A percentile compares a stretch with the other conserved stretches of the same genome.
Evolutionary conservation across 2,329 filamentous ascomycete genomes (phyloP).

Genomic region (Talaromyces funiculosus): DNA sequence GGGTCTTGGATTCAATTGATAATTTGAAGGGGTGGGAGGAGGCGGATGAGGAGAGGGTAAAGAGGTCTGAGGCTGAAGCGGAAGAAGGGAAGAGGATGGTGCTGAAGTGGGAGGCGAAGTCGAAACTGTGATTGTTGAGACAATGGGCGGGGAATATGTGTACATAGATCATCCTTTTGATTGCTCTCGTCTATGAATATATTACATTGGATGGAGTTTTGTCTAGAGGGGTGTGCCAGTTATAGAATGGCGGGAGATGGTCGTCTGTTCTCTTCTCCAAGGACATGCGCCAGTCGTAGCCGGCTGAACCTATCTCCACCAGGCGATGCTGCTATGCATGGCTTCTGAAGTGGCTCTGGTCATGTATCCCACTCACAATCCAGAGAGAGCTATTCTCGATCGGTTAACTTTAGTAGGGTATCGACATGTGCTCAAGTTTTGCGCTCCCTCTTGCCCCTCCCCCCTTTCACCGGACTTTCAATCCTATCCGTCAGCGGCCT

Average conservation of each 20-base stretch:
- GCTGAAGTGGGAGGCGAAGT: constrained; percentile 45
- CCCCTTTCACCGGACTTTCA: constrained; percentile 29
- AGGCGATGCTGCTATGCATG: background rate
- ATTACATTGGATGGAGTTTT: background rate
- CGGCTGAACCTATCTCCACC: background rate
- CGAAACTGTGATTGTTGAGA: constrained; percentile 7
- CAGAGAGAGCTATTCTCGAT: background rate
- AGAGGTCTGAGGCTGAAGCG: constrained; percentile 48
- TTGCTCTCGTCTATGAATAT: background rate
- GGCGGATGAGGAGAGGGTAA: constrained; percentile 43
- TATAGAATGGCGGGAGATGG: background rate
- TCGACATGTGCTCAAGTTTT: constrained; percentile 20
- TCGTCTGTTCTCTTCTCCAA: background rate
- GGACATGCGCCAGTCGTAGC: background rate
- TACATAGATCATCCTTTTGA: background rate
- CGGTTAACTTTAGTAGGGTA: too few species aligned
- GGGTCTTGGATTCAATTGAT: constrained; percentile 56
- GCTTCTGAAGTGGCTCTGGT: background rate
- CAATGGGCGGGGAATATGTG: background rate
- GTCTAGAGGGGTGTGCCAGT: background rate
- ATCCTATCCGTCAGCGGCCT: constrained; percentile 53
- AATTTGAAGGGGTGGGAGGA: constrained; percentile 44
- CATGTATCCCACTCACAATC: background rate
- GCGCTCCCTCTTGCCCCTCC: constrained; percentile 29
- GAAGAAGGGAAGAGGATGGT: constrained; percentile 46